Percentiles rank a stretch among this genome's conserved stretches.
These are phyloP conservation scores for Aspergillus luchuensis DNA, from an alignment of 2,329 filamentous ascomycete genomes.

Conservation along the genomic window DNA sequence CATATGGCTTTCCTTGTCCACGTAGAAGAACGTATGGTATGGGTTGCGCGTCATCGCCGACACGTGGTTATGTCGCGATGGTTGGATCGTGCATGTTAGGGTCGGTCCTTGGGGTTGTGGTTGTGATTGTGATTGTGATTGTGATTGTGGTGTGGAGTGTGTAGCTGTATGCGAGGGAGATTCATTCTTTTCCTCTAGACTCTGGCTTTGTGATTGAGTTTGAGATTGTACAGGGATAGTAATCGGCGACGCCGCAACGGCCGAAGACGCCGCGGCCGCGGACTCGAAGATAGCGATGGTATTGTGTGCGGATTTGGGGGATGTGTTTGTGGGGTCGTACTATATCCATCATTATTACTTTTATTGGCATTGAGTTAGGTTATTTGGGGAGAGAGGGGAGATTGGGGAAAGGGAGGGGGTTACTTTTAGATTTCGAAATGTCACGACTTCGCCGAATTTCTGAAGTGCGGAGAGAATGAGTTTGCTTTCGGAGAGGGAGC, in stretches of 20 bases:
- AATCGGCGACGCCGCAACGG: constrained; percentile 35
- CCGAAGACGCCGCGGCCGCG: constrained; percentile 35
- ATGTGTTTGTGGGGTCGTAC: constrained; percentile 35
- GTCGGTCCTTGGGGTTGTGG: not conserved
- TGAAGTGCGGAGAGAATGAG: constrained; percentile 40
- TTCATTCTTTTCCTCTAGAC: not conserved
- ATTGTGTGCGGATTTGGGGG: constrained; percentile 20
- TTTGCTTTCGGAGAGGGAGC: constrained; percentile 37
- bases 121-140: not conserved
- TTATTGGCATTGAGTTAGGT: not conserved
- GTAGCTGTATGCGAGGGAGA: not conserved
- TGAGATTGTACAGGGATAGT: not conserved
- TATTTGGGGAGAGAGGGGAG: no score
- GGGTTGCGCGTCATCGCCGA: constrained; percentile 34
- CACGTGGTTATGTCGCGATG: constrained; percentile 33
- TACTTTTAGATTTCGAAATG: constrained; percentile 43
- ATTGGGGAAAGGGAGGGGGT: not conserved
- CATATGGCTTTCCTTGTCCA: constrained; percentile 25
- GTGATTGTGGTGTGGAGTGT: not conserved
- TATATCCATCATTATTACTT: constrained; percentile 11
- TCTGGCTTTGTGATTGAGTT: not conserved
- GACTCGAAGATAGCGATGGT: constrained; percentile 42
- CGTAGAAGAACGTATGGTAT: constrained; percentile 32
- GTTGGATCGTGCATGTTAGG: constrained; percentile 31
- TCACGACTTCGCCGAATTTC: constrained; percentile 45